Evolutionary conservation across 805 yeast species (phyloP), one percentile per base, ranked within the genome.

Genomic region (Ogataea pilisensis): DNA sequence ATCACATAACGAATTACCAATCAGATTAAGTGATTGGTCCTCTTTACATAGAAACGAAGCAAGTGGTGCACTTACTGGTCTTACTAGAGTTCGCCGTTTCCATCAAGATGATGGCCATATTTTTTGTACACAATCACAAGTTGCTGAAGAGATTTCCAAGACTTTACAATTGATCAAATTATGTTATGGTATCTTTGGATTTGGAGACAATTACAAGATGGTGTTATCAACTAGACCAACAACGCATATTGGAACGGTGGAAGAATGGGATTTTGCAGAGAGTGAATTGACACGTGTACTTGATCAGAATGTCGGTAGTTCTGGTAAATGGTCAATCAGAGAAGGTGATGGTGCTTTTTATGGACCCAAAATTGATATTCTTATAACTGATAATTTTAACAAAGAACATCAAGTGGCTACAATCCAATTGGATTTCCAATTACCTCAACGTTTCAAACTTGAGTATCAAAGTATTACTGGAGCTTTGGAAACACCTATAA

Each of bases 31-130:
- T 18, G 99, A 93, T 61, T 91, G 91, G 65, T 83, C 95, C 19
- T 87, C 95, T 2, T 67, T 93, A 44, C 99, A 93, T 61, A 73
- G 99, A 56, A 93, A 93, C 57, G 99, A 93, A 63, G 82, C 95
- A 21, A 82, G 95, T 42, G 99, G 99, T 3, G 95, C 98, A 1
- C 72, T 93, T 17, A 76, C 91, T 6, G 99, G 99, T 0, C 68
- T 93, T 28, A 93, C 98, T 0, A 72, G 99, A 42, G 96, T 93
- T 3, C 76, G 99, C 43, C 71, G 96, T 48, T 93, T 93, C 65
- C 99, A 93, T 63, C 99, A 93, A 65, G 99, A 93, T 62, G 99
- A 93, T 61, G 98, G 97, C 7, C 99, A 93, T 55, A 90, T 93
- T 21, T 93, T 93, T 61, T 93, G 99, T 58, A 77, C 82, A 2